These are phyloP conservation scores for Porcisia hertigi DNA, from an alignment of 208 protist genomes.

Conservation along the genomic window DNA sequence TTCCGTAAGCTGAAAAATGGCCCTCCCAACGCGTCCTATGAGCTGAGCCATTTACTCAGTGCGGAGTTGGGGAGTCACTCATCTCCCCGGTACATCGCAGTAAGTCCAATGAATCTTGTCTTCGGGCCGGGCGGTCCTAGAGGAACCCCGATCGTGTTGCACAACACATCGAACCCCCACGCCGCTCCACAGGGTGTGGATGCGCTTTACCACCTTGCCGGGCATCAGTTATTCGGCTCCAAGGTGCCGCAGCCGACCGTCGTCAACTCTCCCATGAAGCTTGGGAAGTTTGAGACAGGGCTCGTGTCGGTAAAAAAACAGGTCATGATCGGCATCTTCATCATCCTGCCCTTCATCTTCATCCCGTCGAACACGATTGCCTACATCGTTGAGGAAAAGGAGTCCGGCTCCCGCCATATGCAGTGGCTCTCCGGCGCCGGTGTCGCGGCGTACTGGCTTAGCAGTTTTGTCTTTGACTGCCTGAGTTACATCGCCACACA, in stretches of 20 bases:
- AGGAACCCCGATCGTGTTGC: slow-evolving; percentile 43
- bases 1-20: slow-evolving; percentile 19
- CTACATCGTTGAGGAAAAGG: slow-evolving; percentile 82
- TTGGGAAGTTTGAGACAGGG: slow-evolving; percentile 62
- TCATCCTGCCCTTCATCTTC: slow-evolving; percentile 80
- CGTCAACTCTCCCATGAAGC: slow-evolving; percentile 65
- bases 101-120: slow-evolving; percentile 37
- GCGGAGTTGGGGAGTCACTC: slow-evolving; percentile 38
- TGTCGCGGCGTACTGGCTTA: slow-evolving; percentile 74
- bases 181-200: slow-evolving; percentile 56
- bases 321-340: slow-evolving; percentile 77
- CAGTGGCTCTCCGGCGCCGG: slow-evolving; percentile 82
- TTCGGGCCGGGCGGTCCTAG: slow-evolving; percentile 28
- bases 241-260: slow-evolving; percentile 31
- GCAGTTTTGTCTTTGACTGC: slow-evolving; percentile 79
- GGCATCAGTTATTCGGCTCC: slow-evolving; percentile 46
- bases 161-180: slow-evolving; percentile 64
- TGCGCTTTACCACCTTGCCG: slow-evolving; percentile 57
- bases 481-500: slow-evolving; percentile 62
- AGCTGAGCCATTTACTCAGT: slow-evolving; percentile 39
- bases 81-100: slow-evolving; percentile 44
- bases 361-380: slow-evolving; percentile 79
- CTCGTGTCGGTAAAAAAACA: slow-evolving; percentile 51
- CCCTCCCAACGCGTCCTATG: slow-evolving; percentile 31
- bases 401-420: slow-evolving; percentile 73